Conservation (phyloP, 1,139 yeast genomes). For the Taiozyma sp. region DNA sequence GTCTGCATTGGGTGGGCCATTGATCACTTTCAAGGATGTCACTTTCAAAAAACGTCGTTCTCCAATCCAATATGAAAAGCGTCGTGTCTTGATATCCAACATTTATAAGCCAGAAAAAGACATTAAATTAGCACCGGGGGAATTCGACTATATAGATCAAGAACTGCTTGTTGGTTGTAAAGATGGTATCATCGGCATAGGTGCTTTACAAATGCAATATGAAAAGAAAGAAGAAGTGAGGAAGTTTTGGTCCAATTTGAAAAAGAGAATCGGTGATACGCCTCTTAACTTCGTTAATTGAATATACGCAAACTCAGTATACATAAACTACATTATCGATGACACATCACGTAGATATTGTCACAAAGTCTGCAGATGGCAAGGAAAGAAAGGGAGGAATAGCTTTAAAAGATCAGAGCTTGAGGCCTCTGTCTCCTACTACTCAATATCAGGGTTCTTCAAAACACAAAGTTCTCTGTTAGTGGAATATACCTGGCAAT, state of each 20-base stretch:
- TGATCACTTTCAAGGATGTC: conserved; percentile 45
- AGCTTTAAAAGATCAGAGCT: too few relatives aligned
- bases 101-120: conserved; percentile 15
- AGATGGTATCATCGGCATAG: conserved; percentile 38
- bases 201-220: conserved; percentile 49
- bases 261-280: conserved; percentile 40
- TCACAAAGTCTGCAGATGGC: background rate
- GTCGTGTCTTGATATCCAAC: conserved; percentile 45
- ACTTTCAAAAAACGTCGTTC: conserved; percentile 29
- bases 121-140: conserved; percentile 33
- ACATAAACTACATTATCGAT: background rate
- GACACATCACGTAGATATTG: background rate
- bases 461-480: too few relatives aligned
- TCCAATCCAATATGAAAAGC: conserved; percentile 25
- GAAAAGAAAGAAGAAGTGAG: conserved; percentile 41
- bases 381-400: too few relatives aligned
- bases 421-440: too few relatives aligned
- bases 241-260: conserved; percentile 37
- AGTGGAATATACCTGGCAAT: too few relatives aligned
- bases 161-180: conserved; percentile 33
- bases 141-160: conserved; percentile 31
- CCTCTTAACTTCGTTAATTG: background rate
- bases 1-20: conserved; percentile 52
- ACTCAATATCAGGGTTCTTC: too few relatives aligned
- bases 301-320: background rate